Conservation (phyloP, 1,139 yeast species). For the Debaryomyces udenii region DNA sequence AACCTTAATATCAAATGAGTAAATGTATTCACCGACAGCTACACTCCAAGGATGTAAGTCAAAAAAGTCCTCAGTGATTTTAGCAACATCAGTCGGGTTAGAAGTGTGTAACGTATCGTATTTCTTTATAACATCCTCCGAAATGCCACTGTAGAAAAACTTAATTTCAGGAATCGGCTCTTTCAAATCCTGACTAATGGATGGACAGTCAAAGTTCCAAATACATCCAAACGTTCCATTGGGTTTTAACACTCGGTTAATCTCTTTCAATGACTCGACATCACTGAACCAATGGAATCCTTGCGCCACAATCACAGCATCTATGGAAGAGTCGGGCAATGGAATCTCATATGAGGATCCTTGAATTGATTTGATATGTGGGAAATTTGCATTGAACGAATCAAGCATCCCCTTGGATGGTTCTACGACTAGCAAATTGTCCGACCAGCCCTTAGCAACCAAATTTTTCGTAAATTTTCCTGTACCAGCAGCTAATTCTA, state of each 20-base stretch:
- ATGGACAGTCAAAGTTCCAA: constrained; percentile 61
- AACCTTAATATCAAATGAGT: constrained; percentile 40
- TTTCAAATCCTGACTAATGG: constrained; percentile 17
- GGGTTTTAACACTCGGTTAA: constrained; percentile 53
- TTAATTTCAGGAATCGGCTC: constrained; percentile 15
- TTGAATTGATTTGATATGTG: constrained; percentile 39
- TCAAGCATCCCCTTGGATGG: constrained; percentile 64
- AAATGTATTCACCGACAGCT: constrained; percentile 28
- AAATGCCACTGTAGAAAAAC: constrained; percentile 17
- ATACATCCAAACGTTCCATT: constrained; percentile 55
- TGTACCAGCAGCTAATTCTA: constrained; percentile 68
- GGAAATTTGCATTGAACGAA: constrained; percentile 51
- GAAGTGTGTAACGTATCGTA: neutral
- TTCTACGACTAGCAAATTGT: constrained; percentile 50
- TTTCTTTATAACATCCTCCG: constrained; percentile 5
- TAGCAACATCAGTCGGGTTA: constrained; percentile 3
- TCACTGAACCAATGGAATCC: constrained; percentile 75
- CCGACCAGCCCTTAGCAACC: constrained; percentile 42
- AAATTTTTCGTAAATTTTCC: constrained; percentile 63
- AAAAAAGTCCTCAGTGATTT: constrained; percentile 14
- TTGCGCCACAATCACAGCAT: constrained; percentile 62
- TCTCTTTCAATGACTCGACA: constrained; percentile 48
- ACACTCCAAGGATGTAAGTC: constrained; percentile 27
- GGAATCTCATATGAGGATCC: constrained; percentile 58
- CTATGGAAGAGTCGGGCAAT: constrained; percentile 45